Percentiles rank a stretch among this genome's conserved stretches.
Evolutionary conservation across 1,284 basidiomycete species (phyloP).

Genomic region (Apiotrichum domesticum): DNA sequence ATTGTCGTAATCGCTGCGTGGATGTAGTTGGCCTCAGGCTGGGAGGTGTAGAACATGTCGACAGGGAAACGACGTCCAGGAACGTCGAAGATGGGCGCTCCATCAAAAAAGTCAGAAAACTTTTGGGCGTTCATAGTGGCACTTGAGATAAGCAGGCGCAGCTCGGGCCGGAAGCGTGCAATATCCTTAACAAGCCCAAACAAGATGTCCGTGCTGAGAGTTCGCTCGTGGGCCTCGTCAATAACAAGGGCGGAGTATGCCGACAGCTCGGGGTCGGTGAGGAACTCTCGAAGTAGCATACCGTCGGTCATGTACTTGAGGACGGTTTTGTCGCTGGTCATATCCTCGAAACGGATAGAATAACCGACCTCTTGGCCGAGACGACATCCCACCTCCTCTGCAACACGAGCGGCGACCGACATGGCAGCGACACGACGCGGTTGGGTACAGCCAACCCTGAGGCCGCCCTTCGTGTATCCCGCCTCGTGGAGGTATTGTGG

Average conservation of each 20-base stretch:
- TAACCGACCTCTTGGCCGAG: constrained; percentile 97
- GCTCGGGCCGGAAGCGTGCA: constrained; percentile 88
- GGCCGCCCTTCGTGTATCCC: constrained; percentile 80
- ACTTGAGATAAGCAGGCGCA: constrained; percentile 84
- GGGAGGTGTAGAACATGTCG: constrained; percentile 96
- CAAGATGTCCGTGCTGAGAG: constrained; percentile 90
- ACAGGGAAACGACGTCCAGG: constrained; percentile 96
- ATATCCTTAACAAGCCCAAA: constrained; percentile 98
- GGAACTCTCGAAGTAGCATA: constrained; percentile 91
- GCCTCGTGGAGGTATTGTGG: constrained; percentile 98
- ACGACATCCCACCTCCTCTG: constrained; percentile 95
- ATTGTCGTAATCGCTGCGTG: constrained; percentile 98
- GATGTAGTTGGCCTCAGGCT: constrained; percentile 96
- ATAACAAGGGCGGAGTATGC: constrained; percentile 90
- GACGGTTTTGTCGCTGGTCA: constrained; percentile 95
- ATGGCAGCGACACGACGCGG: constrained; percentile 98
- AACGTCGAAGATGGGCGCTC: constrained; percentile 89
- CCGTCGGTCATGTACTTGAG: constrained; percentile 99
- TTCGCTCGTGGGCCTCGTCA: constrained; percentile 94
- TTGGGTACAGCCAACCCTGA: constrained; percentile 95
- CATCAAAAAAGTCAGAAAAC: constrained; percentile 92
- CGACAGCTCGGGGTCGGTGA: constrained; percentile 90
- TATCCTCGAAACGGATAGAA: constrained; percentile 98
- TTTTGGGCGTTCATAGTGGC: constrained; percentile 97
- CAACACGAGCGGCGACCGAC: constrained; percentile 97